These are phyloP conservation scores for Monosporozyma solicola DNA, from an alignment of 805 yeast genomes.

Conservation along the genomic window DNA sequence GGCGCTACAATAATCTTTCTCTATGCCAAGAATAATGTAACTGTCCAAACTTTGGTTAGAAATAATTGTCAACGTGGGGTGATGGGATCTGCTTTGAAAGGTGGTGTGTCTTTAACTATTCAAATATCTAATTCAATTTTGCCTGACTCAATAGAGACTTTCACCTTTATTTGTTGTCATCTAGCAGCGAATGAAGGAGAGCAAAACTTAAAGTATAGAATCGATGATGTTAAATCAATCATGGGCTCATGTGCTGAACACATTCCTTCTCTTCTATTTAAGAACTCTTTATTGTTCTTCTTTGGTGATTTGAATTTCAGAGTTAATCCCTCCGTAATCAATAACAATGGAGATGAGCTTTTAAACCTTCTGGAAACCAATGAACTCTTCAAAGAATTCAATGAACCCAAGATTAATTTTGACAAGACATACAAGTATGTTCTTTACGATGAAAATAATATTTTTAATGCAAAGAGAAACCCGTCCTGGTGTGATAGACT, in stretches of 20 bases:
- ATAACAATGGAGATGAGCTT: not conserved
- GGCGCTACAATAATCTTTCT: slow-evolving; percentile 29
- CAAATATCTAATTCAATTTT: slow-evolving; percentile 31
- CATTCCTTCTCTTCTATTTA: slow-evolving; percentile 31
- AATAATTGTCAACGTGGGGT: slow-evolving; percentile 46
- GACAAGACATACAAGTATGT: slow-evolving; percentile 74
- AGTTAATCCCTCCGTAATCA: slow-evolving; percentile 23
- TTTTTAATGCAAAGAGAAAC: slow-evolving; percentile 47
- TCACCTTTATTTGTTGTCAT: slow-evolving; percentile 65
- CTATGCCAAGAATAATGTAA: slow-evolving; percentile 33
- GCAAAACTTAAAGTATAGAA: slow-evolving; percentile 38
- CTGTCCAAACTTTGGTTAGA: slow-evolving; percentile 22
- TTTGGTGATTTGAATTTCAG: slow-evolving; percentile 87
- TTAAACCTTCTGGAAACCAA: slow-evolving; percentile 19
- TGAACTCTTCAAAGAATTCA: slow-evolving; percentile 47
- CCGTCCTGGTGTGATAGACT: slow-evolving; percentile 94
- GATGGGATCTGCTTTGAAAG: slow-evolving; percentile 58
- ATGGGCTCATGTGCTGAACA: slow-evolving; percentile 22
- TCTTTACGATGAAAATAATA: slow-evolving; percentile 34
- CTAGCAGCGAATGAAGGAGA: slow-evolving; percentile 72
- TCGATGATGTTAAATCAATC: slow-evolving; percentile 48
- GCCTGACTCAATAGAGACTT: slow-evolving; percentile 23
- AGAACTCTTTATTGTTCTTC: slow-evolving; percentile 58
- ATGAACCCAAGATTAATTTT: slow-evolving; percentile 57
- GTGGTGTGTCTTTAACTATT: slow-evolving; percentile 47